Evolutionary conservation across 1,284 basidiomycete species (phyloP).

Genomic region (Ceratobasidium sp.): DNA sequence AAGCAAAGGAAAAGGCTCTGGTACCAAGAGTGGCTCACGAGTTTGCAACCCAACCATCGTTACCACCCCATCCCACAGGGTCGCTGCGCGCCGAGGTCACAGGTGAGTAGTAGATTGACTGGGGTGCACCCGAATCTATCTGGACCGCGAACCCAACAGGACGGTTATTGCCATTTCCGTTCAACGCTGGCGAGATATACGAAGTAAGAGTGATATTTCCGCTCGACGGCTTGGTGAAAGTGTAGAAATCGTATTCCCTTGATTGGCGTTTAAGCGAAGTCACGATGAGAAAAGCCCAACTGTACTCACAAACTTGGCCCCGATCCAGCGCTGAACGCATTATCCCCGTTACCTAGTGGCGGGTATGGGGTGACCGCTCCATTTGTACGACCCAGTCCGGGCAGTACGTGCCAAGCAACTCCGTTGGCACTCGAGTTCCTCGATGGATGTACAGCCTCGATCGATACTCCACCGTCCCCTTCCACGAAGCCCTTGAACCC

Average conservation of each 20-base stretch:
- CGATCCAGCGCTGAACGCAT: slow-evolving; percentile 69
- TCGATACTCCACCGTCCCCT: slow-evolving; percentile 71
- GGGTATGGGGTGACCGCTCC: slow-evolving; percentile 75
- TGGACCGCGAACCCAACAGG: slow-evolving; percentile 71
- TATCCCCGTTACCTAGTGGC: slow-evolving; percentile 63
- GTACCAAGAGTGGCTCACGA: slow-evolving; percentile 47
- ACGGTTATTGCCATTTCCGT: slow-evolving; percentile 67
- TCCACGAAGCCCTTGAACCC: slow-evolving; percentile 67
- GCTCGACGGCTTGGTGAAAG: slow-evolving; percentile 65
- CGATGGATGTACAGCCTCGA: slow-evolving; percentile 72
- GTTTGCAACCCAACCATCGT: slow-evolving; percentile 69
- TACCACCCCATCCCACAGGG: slow-evolving; percentile 65
- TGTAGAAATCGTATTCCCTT: slow-evolving; percentile 76
- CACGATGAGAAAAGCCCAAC: not conserved
- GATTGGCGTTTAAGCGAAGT: not conserved
- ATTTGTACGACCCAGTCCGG: slow-evolving; percentile 69
- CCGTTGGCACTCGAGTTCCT: slow-evolving; percentile 67
- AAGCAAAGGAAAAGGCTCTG: not conserved
- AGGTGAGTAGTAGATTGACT: slow-evolving; percentile 67
- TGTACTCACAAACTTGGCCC: slow-evolving; percentile 70
- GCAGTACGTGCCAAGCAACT: slow-evolving; percentile 70
- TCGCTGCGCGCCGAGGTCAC: slow-evolving; percentile 64
- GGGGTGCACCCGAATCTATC: slow-evolving; percentile 63
- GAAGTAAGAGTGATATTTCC: slow-evolving; percentile 64
- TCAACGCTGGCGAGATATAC: slow-evolving; percentile 71